These are phyloP conservation scores for Ceratobasidium sp. DNA, from an alignment of 1,284 basidiomycete genomes.

Conservation along the genomic window DNA sequence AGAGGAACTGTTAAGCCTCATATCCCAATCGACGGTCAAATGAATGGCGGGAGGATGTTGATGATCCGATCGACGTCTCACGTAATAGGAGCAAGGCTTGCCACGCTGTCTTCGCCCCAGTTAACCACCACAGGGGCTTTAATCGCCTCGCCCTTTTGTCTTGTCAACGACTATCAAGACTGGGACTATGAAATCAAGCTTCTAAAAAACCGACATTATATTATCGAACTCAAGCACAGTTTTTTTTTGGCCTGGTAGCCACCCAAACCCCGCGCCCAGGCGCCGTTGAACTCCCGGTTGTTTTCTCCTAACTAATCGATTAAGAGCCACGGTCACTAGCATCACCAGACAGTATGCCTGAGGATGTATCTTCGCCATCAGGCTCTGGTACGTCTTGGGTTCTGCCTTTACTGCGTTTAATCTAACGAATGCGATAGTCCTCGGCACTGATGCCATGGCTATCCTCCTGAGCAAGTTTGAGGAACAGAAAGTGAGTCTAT, in stretches of 20 bases:
- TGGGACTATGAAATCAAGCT: neutral
- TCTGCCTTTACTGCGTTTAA: neutral
- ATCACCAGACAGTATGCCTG: constrained; percentile 3
- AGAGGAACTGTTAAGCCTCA: too few relatives aligned
- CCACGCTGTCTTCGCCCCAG: constrained; percentile 22
- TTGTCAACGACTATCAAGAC: neutral
- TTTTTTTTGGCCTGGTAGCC: constrained; percentile 17
- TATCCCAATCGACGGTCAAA: neutral
- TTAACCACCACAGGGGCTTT: constrained; percentile 9
- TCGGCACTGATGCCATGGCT: neutral
- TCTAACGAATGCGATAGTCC: neutral
- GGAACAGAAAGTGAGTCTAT: neutral
- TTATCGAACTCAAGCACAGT: neutral
- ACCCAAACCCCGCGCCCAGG: constrained; percentile 32
- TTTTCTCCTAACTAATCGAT: neutral
- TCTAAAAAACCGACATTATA: neutral
- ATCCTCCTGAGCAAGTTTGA: neutral
- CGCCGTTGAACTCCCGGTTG: neutral
- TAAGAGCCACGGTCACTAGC: neutral
- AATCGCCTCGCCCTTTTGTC: neutral
- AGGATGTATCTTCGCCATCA: neutral
- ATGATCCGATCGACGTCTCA: constrained; percentile 12
- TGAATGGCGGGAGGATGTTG: constrained; percentile 6
- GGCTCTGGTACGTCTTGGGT: neutral
- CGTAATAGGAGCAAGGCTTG: constrained; percentile 6